Evolutionary conservation across 495 filamentous ascomycete genomes (phyloP), one percentile per base, ranked within the genome.

Genomic region (Hapsidospora chrysogenum): DNA sequence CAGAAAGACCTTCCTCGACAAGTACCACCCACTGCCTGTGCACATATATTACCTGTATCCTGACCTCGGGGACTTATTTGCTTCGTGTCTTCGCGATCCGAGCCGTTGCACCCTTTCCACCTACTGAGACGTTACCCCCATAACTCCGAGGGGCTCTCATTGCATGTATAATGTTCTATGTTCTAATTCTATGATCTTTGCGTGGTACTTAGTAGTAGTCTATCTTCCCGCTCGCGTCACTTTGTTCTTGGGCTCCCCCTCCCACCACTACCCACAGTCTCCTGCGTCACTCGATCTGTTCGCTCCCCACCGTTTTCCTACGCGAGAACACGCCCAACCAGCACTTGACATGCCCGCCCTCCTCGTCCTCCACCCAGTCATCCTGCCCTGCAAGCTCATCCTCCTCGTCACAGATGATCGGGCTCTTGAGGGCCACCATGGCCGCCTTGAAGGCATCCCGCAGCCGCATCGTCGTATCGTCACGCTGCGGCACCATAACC

Each of bases 241-340:
- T 5, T 16, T 18, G n/a, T n/a, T n/a, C n/a, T n/a, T 27, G 13
- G 15, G 9, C 17, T 14, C 15, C 31, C 10, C 26, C 8, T 23
- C 23, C 26, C 33, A 21, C 17, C 4, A 19, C 18, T 43, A 31
- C 20, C 19, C 18, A 27, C 18, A 23, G 18, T 31, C 19, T 31
- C 34, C 27, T 15, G 17, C 13, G 23, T 8, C 17, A 25, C 31
- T 23, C 18, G 17, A 27, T 33, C 17, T 20, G 8, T 16, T n/a
- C 15, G 21, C 23, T 25, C 35, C 13, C 27, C 8, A 14, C n/a
- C 2, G 27, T 23, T 4, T 31, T 39, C 15, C 37, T 35, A 25
- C 56, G 45, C 28, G 42, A 48, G 38, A 64, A 64, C 9, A 67
- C 40, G 1, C 54, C 63, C 52, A 52, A 62, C 63, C 61, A 64